A percentile compares a stretch with the other conserved stretches of the same genome.
Evolutionary conservation across 257 asterid species (phyloP).

Genomic region (Salvia splendens): DNA sequence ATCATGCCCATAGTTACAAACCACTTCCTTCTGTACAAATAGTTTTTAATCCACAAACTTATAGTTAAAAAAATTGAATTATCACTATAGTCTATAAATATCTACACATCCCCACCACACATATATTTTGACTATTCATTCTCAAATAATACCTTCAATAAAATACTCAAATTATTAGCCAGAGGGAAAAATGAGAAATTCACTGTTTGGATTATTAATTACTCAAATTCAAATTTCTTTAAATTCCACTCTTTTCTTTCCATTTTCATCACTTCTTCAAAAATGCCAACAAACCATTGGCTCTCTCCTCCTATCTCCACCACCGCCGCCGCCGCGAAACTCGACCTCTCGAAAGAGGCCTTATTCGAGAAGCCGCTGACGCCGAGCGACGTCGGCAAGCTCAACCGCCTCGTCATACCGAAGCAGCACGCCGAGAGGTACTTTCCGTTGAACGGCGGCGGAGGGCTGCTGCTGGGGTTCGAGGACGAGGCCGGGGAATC

Average conservation of each 20-base stretch:
- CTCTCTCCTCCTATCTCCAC: constrained; percentile 44
- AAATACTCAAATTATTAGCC: constrained; percentile 28
- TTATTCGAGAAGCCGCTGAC: constrained; percentile 85
- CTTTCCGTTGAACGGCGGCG: constrained; percentile 55
- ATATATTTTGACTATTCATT: neutral
- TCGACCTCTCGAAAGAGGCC: constrained; percentile 41
- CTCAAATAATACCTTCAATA: constrained; percentile 23
- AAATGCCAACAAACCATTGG: constrained; percentile 63
- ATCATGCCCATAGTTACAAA: constrained; percentile 15
- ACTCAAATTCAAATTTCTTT: constrained; percentile 7
- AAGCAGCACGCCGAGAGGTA: constrained; percentile 87
- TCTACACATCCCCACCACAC: neutral
- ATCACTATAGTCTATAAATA: neutral
- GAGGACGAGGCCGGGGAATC: constrained; percentile 76
- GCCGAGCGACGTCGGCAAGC: constrained; percentile 95
- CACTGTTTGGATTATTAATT: constrained; percentile 2
- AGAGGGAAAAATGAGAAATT: constrained; percentile 7
- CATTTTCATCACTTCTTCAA: constrained; percentile 1
- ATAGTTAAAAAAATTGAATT: constrained; percentile 1
- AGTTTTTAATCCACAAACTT: constrained; percentile 24
- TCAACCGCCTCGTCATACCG: constrained; percentile 90
- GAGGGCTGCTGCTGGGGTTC: constrained; percentile 60
- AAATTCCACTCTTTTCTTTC: constrained; percentile 28
- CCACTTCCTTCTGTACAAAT: constrained; percentile 19
- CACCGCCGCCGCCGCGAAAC: constrained; percentile 6